Conservation (phyloP, 352 stramenopile species). For the Blastocystis sp. region DNA sequence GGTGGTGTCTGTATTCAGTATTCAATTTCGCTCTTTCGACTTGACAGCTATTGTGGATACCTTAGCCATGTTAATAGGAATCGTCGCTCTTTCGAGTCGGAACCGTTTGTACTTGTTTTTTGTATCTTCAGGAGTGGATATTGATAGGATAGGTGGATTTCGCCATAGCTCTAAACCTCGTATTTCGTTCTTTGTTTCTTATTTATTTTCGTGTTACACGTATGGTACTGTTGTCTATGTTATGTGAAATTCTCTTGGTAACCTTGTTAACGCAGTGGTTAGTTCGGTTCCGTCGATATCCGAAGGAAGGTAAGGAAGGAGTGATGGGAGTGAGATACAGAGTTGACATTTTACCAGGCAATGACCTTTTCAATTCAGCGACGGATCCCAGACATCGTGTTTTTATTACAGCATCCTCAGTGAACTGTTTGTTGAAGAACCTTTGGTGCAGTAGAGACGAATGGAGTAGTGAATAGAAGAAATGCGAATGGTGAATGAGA, state of each 20-base stretch:
- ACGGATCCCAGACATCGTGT: not conserved
- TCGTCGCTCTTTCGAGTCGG: not conserved
- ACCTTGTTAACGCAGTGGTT: not conserved
- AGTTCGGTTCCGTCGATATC: not conserved
- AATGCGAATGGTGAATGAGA: too few species aligned
- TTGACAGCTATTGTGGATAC: not conserved
- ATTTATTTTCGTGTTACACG: not conserved
- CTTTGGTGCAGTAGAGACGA: not conserved
- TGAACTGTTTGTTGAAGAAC: not conserved
- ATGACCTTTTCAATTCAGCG: slow-evolving; percentile 55
- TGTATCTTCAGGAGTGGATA: not conserved
- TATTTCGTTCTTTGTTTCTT: not conserved
- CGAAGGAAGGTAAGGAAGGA: not conserved
- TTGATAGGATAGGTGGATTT: not conserved
- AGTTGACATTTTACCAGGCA: slow-evolving; percentile 35
- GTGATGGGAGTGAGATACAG: not conserved
- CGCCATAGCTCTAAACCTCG: not conserved
- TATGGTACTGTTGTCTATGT: not conserved
- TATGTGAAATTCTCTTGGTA: slow-evolving; percentile 12
- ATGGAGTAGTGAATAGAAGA: too few species aligned
- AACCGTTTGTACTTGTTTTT: not conserved
- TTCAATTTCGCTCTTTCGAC: not conserved
- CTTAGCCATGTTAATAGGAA: not conserved
- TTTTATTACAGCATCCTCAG: slow-evolving; percentile 33
- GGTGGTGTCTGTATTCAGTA: not conserved